Conservation (phyloP, 495 filamentous ascomycete species). For the Chlorociboria aeruginascens region DNA sequence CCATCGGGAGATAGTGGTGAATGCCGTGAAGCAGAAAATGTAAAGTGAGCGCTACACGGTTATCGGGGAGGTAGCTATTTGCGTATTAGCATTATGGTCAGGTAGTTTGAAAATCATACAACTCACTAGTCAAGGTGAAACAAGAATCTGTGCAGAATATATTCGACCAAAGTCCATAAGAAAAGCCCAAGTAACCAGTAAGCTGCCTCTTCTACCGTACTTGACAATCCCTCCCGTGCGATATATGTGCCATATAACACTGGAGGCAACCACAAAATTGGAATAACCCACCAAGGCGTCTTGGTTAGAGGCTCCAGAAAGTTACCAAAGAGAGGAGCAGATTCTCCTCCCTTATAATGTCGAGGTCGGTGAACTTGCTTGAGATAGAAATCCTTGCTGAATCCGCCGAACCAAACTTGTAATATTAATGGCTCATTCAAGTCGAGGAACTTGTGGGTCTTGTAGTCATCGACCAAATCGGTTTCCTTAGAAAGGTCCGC, state of each 20-base stretch:
- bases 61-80: slow-evolving; percentile 75
- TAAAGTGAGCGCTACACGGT: slow-evolving; percentile 71
- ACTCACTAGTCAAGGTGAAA: slow-evolving; percentile 91
- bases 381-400: slow-evolving; percentile 87
- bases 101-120: background rate
- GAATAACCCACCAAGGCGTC: slow-evolving; percentile 88
- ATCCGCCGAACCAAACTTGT: slow-evolving; percentile 83
- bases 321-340: slow-evolving; percentile 93
- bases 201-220: slow-evolving; percentile 6
- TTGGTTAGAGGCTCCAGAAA: slow-evolving; percentile 90
- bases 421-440: slow-evolving; percentile 71
- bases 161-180: slow-evolving; percentile 87
- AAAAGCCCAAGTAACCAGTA: slow-evolving; percentile 35
- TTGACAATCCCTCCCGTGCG: slow-evolving; percentile 42
- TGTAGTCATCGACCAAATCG: slow-evolving; percentile 60
- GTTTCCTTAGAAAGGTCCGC: slow-evolving; percentile 84
- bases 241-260: slow-evolving; percentile 64
- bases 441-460: slow-evolving; percentile 87
- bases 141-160: slow-evolving; percentile 77
- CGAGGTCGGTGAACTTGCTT: slow-evolving; percentile 91
- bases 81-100: slow-evolving; percentile 5
- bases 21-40: slow-evolving; percentile 96
- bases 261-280: slow-evolving; percentile 72
- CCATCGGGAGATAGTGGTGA: slow-evolving; percentile 98
- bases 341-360: slow-evolving; percentile 86